Evolutionary conservation across 345 rosid species (phyloP).

Genomic region (Sisymbrium altissimum): DNA sequence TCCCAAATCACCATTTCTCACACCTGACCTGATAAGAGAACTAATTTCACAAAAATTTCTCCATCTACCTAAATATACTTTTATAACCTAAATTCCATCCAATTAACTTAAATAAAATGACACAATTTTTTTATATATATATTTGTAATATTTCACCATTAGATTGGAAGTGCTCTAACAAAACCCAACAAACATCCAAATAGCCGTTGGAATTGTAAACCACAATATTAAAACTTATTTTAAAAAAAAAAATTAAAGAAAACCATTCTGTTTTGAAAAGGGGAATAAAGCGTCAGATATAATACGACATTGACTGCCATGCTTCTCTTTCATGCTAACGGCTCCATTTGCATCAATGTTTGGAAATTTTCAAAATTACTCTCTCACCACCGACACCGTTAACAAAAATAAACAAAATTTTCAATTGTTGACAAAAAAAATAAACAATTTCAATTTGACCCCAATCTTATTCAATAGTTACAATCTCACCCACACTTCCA

Average conservation of each 20-base stretch:
- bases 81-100: too few species aligned
- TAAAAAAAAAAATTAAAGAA: background rate
- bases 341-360: background rate
- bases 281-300: background rate
- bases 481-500: background rate
- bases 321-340: slow-evolving; percentile 10
- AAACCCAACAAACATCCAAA: slow-evolving; percentile 7
- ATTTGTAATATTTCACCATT: too few species aligned
- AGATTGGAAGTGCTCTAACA: background rate
- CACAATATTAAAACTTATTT: background rate
- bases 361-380: background rate
- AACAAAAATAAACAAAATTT: background rate
- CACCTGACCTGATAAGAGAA: too few species aligned
- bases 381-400: background rate
- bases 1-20: too few species aligned
- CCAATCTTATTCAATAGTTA: background rate
- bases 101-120: too few species aligned
- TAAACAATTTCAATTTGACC: background rate
- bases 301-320: slow-evolving; percentile 20
- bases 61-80: too few species aligned
- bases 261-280: slow-evolving; percentile 3
- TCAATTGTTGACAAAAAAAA: background rate
- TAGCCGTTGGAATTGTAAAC: slow-evolving; percentile 13
- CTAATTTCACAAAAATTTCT: too few species aligned
- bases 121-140: too few species aligned